Evolutionary conservation across 768 basidiomycete genomes (phyloP).

Genomic region (Hydnomerulius pinastri): DNA sequence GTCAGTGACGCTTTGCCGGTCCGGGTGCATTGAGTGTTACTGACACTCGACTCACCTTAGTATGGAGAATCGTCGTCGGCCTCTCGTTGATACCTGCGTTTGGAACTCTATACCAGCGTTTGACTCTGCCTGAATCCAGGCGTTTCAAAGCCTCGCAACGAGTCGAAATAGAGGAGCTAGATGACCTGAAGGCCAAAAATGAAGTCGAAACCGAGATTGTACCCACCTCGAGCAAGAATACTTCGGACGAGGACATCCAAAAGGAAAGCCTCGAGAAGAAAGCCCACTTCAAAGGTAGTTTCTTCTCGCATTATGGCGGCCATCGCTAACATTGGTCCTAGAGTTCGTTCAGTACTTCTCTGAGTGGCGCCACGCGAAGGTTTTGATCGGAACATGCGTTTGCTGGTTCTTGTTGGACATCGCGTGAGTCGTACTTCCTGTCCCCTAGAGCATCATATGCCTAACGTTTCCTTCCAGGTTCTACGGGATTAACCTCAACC

Average conservation of each 20-base stretch:
- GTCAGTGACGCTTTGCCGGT: constrained; percentile 36
- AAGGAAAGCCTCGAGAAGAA: constrained; percentile 38
- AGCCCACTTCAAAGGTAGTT: constrained; percentile 53
- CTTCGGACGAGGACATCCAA: constrained; percentile 5
- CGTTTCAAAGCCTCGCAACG: constrained; percentile 49
- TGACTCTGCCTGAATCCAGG: constrained; percentile 70
- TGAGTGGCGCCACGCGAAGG: constrained; percentile 68
- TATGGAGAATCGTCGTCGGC: constrained; percentile 77
- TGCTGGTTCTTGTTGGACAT: constrained; percentile 82
- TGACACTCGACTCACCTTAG: constrained; percentile 27
- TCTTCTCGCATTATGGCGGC: not conserved
- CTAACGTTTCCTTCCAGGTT: constrained; percentile 42
- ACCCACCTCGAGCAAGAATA: not conserved
- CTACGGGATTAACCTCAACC: constrained; percentile 77
- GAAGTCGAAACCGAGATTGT: constrained; percentile 15
- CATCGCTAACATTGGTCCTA: constrained; percentile 14
- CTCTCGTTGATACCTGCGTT: constrained; percentile 75
- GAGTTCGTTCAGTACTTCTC: constrained; percentile 71
- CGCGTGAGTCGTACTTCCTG: constrained; percentile 40
- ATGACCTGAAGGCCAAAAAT: constrained; percentile 36
- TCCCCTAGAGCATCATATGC: not conserved
- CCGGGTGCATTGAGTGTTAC: not conserved
- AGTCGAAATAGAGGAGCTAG: constrained; percentile 27
- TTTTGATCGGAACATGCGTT: constrained; percentile 63
- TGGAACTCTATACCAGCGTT: constrained; percentile 71